A percentile compares a stretch with the other conserved stretches of the same genome.
phyloP scores from a whole-genome alignment of 352 stramenopile species.

The Pilasporangium apinafurcum region DNA sequence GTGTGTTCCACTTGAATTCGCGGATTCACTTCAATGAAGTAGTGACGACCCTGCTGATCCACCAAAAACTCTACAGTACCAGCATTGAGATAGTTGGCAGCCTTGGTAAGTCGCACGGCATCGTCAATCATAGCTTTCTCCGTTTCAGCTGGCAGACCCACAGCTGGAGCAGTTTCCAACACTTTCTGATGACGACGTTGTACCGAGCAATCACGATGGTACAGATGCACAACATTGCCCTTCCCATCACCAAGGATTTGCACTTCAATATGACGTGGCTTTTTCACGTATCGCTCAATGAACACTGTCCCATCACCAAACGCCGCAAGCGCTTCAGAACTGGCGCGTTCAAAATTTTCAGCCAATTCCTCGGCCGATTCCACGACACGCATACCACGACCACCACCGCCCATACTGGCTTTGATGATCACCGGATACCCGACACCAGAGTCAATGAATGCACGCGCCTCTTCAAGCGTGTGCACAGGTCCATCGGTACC shows the following conservation, averaged over 20 bases:
- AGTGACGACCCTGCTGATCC: conserved; percentile 88
- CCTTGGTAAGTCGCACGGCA: conserved; percentile 86
- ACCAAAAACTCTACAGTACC: conserved; percentile 99
- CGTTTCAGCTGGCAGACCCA: conserved; percentile 73
- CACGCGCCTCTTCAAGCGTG: conserved; percentile 82
- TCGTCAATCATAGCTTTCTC: conserved; percentile 91
- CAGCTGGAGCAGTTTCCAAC: conserved; percentile 91
- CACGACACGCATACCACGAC: conserved; percentile 95
- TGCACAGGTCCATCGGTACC: conserved; percentile 88
- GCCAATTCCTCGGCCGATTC: conserved; percentile 75
- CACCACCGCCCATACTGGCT: conserved; percentile 95
- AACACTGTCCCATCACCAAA: conserved; percentile 96
- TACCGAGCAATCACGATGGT: conserved; percentile 97
- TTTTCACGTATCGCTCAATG: conserved; percentile 94
- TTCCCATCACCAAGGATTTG: conserved; percentile 95
- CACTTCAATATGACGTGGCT: conserved; percentile 96
- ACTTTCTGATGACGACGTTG: conserved; percentile 98
- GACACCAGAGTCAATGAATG: conserved; percentile 88
- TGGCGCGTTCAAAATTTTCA: conserved; percentile 85
- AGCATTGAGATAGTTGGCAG: conserved; percentile 94
- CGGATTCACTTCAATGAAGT: conserved; percentile 99
- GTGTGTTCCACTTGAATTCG: conserved; percentile 95
- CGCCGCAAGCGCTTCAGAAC: conserved; percentile 76
- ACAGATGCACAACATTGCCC: conserved; percentile 94
- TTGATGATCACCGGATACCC: conserved; percentile 98